Percentiles rank a stretch among this genome's conserved stretches.
Evolutionary conservation across 352 stramenopile genomes (phyloP).

Genomic region (Thalassiosira pacifica): DNA sequence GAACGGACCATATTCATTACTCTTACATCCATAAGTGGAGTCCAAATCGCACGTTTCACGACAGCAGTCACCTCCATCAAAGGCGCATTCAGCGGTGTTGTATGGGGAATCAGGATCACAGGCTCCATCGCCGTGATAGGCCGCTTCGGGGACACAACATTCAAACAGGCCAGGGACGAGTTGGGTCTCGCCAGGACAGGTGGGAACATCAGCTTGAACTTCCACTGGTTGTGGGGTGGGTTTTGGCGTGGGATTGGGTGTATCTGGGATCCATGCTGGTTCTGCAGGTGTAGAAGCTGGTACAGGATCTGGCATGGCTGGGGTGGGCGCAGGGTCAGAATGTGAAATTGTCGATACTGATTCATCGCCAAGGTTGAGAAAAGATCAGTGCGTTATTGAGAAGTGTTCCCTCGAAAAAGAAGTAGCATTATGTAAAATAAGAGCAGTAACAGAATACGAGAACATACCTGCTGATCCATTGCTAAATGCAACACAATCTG

Average conservation of each 20-base stretch:
- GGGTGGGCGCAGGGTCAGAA: not conserved
- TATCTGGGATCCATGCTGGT: too few species aligned
- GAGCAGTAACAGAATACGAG: conserved; percentile 5
- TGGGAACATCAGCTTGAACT: too few species aligned
- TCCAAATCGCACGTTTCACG: conserved; percentile 48
- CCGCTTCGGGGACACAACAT: conserved; percentile 61
- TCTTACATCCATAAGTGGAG: conserved; percentile 42
- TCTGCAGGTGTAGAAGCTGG: not conserved
- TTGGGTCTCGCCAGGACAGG: conserved; percentile 32
- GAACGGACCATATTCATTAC: conserved; percentile 51
- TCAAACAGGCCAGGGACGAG: conserved; percentile 37
- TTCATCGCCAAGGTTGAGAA: too few species aligned
- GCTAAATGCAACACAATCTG: conserved; percentile 25
- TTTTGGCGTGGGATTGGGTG: too few species aligned
- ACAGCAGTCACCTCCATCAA: conserved; percentile 59
- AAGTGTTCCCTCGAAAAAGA: too few species aligned
- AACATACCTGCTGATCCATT: conserved; percentile 29
- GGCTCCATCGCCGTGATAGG: conserved; percentile 64
- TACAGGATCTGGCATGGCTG: not conserved
- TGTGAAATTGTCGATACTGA: too few species aligned
- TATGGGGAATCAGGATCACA: conserved; percentile 54
- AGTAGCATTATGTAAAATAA: too few species aligned
- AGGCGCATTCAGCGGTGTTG: conserved; percentile 53
- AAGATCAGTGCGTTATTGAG: too few species aligned
- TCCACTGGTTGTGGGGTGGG: conserved; percentile 1